Conservation (phyloP, 2,329 filamentous ascomycete species). For the Massarina eburnea region DNA sequence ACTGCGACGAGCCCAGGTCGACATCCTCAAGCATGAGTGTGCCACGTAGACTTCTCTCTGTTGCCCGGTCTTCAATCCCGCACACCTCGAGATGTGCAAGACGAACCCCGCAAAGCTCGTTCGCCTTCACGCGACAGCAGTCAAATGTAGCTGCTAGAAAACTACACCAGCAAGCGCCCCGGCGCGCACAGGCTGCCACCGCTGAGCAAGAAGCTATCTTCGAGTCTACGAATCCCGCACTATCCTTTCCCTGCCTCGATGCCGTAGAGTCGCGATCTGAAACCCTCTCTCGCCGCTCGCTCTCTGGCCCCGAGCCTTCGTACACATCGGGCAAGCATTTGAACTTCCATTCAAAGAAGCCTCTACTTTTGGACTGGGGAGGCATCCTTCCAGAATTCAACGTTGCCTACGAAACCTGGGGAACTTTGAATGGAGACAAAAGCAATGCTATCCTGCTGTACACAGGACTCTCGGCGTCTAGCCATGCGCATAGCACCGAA, state of each 20-base stretch:
- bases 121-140: constrained; percentile 19
- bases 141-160: constrained; percentile 24
- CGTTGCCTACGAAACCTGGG: constrained; percentile 94
- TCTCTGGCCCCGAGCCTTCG: constrained; percentile 83
- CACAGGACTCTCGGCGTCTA: constrained; percentile 94
- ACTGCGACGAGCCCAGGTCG: not conserved
- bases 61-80: constrained; percentile 20
- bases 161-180: constrained; percentile 33
- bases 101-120: constrained; percentile 9
- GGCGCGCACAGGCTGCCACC: constrained; percentile 25
- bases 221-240: constrained; percentile 42
- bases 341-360: constrained; percentile 70
- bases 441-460: constrained; percentile 91
- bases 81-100: constrained; percentile 7
- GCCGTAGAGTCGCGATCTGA: constrained; percentile 57
- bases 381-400: constrained; percentile 86
- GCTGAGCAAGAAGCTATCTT: constrained; percentile 21
- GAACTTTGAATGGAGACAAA: constrained; percentile 72
- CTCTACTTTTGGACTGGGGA: constrained; percentile 89
- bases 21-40: constrained; percentile 27
- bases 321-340: constrained; percentile 90
- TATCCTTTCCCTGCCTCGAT: constrained; percentile 47
- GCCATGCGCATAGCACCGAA: constrained; percentile 90
- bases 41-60: constrained; percentile 28
- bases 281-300: constrained; percentile 67